Conservation (phyloP, 768 basidiomycete genomes). For the Lentinula lateritia region DNA sequence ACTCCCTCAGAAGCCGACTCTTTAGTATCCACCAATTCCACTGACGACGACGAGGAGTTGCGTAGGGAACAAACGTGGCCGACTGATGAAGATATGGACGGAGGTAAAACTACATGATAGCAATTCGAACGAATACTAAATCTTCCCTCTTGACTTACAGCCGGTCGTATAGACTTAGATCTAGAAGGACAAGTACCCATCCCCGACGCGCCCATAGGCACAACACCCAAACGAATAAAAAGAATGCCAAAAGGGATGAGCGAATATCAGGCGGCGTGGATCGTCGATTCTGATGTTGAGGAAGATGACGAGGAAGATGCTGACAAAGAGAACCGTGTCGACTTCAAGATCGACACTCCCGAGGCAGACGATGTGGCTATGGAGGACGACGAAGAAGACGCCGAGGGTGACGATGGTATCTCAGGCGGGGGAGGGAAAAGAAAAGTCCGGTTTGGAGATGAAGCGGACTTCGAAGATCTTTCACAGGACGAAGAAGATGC, state of each 20-base stretch:
- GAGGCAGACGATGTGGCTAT: slow-evolving; percentile 51
- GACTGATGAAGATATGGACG: slow-evolving; percentile 90
- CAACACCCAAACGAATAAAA: slow-evolving; percentile 76
- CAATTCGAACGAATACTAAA: not conserved
- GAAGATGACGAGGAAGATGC: slow-evolving; percentile 43
- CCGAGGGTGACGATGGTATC: not conserved
- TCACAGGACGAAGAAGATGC: slow-evolving; percentile 68
- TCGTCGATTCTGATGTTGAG: slow-evolving; percentile 66
- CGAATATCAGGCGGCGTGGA: slow-evolving; percentile 97
- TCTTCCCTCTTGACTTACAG: not conserved
- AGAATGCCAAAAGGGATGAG: slow-evolving; percentile 93
- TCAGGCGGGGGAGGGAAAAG: slow-evolving; percentile 24
- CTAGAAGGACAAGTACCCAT: slow-evolving; percentile 22
- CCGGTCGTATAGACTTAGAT: slow-evolving; percentile 19
- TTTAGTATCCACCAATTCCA: slow-evolving; percentile 79
- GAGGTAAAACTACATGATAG: slow-evolving; percentile 10
- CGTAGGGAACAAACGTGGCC: slow-evolving; percentile 97
- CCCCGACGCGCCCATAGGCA: slow-evolving; percentile 63
- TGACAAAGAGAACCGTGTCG: slow-evolving; percentile 21
- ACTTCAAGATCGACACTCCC: slow-evolving; percentile 28
- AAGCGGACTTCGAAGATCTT: slow-evolving; percentile 57
- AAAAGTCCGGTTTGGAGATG: slow-evolving; percentile 43
- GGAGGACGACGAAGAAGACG: slow-evolving; percentile 24
- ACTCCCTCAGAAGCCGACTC: slow-evolving; percentile 70
- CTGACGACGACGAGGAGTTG: slow-evolving; percentile 63